Percentiles rank a stretch among this genome's conserved stretches.
Conservation (phyloP, 2,329 filamentous ascomycete species). For the Fusarium coicis region DNA sequence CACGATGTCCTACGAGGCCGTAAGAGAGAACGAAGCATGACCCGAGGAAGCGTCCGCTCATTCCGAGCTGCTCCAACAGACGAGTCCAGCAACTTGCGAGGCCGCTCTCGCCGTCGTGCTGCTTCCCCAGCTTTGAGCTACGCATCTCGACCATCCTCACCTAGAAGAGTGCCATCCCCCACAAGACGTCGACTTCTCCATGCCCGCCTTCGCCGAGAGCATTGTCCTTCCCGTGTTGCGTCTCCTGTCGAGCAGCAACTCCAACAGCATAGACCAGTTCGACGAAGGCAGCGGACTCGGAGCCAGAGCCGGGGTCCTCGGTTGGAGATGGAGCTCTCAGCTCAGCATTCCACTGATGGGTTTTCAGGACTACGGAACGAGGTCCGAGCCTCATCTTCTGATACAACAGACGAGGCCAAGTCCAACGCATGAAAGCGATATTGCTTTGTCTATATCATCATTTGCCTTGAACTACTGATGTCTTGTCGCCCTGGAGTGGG, state of each 20-base stretch:
- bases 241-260: slow-evolving; percentile 49
- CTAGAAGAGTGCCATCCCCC: slow-evolving; percentile 51
- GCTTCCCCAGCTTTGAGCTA: slow-evolving; percentile 49
- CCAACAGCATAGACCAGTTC: slow-evolving; percentile 42
- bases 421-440: slow-evolving; percentile 11
- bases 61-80: slow-evolving; percentile 48
- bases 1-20: slow-evolving; percentile 51
- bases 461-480: background rate
- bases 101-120: slow-evolving; percentile 54
- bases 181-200: slow-evolving; percentile 55
- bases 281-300: slow-evolving; percentile 52
- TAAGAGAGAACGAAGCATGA: slow-evolving; percentile 54
- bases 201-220: slow-evolving; percentile 56
- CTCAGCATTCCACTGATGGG: slow-evolving; percentile 42
- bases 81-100: slow-evolving; percentile 56
- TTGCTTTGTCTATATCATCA: background rate
- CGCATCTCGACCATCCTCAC: slow-evolving; percentile 50
- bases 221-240: slow-evolving; percentile 54
- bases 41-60: slow-evolving; percentile 46
- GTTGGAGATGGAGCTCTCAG: slow-evolving; percentile 44
- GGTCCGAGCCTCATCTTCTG: slow-evolving; percentile 43
- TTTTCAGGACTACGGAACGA: slow-evolving; percentile 51
- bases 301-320: slow-evolving; percentile 52
- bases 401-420: slow-evolving; percentile 33
- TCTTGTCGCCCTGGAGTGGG: background rate